Evolutionary conservation across 139 green algal species (phyloP).

Genomic region (Klebsormidium nitens): DNA sequence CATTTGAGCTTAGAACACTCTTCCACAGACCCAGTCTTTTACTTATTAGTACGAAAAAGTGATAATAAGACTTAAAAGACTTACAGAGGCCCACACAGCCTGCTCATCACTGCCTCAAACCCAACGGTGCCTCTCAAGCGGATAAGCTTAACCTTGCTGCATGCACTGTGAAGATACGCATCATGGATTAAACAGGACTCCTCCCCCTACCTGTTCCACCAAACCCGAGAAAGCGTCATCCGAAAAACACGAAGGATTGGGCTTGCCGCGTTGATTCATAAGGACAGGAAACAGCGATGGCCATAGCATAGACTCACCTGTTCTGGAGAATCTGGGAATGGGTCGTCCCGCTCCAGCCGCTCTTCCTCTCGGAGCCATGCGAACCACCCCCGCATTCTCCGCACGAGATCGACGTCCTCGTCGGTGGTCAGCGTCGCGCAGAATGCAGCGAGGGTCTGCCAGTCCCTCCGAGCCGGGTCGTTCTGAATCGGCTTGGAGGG

Average conservation of each 20-base stretch:
- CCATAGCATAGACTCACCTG: conserved; percentile 2
- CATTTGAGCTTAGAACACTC: too few species aligned
- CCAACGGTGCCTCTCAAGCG: too few species aligned
- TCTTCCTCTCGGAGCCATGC: not conserved
- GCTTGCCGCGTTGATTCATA: not conserved
- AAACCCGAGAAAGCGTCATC: not conserved
- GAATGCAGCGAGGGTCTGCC: conserved; percentile 21
- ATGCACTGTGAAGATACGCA: too few species aligned
- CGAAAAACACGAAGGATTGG: not conserved
- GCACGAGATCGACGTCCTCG: not conserved
- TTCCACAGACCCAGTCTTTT: too few species aligned
- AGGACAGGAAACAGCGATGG: not conserved
- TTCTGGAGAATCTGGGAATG: not conserved
- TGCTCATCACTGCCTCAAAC: too few species aligned
- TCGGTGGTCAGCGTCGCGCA: conserved; percentile 1
- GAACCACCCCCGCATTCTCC: not conserved
- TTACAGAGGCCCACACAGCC: too few species aligned
- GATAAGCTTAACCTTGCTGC: too few species aligned
- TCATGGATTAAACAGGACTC: too few species aligned
- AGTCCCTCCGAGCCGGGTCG: conserved; percentile 8
- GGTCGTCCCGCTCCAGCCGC: not conserved
- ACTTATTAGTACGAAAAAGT: too few species aligned
- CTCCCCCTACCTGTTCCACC: not conserved
- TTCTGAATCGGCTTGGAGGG: not conserved
- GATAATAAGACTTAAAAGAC: too few species aligned